Percentiles rank a stretch among this genome's conserved stretches.
phyloP scores from a whole-genome alignment of 257 asterid species.

The Salvia rosmarinus region DNA sequence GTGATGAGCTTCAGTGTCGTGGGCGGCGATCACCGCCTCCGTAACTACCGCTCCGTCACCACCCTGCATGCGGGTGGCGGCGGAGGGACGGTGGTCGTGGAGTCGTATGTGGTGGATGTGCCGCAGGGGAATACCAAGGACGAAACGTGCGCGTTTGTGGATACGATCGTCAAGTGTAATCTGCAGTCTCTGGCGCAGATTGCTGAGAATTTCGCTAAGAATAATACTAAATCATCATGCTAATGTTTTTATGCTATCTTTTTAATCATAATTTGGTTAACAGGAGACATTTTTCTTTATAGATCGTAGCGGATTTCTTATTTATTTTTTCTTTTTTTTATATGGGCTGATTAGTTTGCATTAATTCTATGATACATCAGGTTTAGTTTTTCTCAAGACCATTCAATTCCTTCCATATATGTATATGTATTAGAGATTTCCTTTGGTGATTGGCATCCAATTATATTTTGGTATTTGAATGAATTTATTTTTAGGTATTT shows the following conservation, averaged over 20 bases:
- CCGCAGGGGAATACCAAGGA: slow-evolving; percentile 77
- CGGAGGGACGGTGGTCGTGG: slow-evolving; percentile 66
- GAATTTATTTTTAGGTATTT: not conserved
- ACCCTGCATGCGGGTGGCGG: slow-evolving; percentile 56
- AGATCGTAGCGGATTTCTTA: slow-evolving; percentile 34
- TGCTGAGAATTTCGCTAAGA: slow-evolving; percentile 44
- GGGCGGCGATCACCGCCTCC: slow-evolving; percentile 78
- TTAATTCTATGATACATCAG: too few species aligned
- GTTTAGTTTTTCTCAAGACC: too few species aligned
- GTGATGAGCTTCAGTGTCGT: slow-evolving; percentile 79
- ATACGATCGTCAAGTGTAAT: slow-evolving; percentile 80
- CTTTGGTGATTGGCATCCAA: too few species aligned
- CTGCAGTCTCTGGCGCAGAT: slow-evolving; percentile 69
- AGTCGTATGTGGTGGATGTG: slow-evolving; percentile 78
- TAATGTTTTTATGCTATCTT: too few species aligned
- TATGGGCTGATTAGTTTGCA: not conserved
- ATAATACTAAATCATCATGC: not conserved
- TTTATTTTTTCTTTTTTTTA: not conserved
- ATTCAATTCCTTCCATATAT: too few species aligned
- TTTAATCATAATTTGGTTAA: too few species aligned
- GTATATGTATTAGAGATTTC: too few species aligned
- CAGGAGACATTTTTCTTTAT: slow-evolving; percentile 9
- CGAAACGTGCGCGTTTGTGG: slow-evolving; percentile 74
- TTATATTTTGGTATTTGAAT: not conserved
- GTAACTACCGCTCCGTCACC: slow-evolving; percentile 70